These are phyloP conservation scores for Saturnispora ahearnii DNA, from an alignment of 805 yeast species.

Conservation along the genomic window DNA sequence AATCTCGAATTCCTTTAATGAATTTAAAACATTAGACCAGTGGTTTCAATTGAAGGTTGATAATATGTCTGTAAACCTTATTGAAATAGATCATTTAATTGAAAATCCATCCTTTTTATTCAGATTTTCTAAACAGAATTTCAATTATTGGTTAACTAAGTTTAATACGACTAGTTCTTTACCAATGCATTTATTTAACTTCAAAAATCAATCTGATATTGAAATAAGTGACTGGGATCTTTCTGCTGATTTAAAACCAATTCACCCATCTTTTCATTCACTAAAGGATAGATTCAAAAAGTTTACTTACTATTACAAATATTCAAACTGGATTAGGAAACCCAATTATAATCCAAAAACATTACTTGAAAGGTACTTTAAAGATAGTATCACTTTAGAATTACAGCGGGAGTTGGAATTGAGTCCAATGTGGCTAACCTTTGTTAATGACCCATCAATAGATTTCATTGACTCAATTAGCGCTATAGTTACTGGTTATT, in stretches of 20 bases:
- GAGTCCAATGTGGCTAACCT: not conserved
- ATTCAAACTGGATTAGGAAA: not conserved
- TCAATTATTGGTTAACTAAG: not conserved
- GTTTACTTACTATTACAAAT: not conserved
- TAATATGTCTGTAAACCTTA: not conserved
- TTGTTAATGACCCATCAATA: not conserved
- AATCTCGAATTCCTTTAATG: not conserved
- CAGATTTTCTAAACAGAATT: conserved; percentile 1
- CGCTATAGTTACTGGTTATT: conserved; percentile 2
- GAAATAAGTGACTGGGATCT: not conserved
- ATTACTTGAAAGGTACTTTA: not conserved
- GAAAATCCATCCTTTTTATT: not conserved
- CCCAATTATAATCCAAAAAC: not conserved
- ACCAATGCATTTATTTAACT: not conserved
- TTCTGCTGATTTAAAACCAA: not conserved
- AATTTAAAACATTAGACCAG: not conserved
- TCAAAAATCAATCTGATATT: not conserved
- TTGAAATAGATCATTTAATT: not conserved
- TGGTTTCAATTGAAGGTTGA: not conserved
- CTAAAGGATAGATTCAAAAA: not conserved
- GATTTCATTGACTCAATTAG: not conserved
- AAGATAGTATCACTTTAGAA: not conserved
- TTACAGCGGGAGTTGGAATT: not conserved
- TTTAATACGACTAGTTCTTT: not conserved
- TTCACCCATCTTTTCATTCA: not conserved